A percentile compares a stretch with the other conserved stretches of the same genome.
Evolutionary conservation across 345 rosid species (phyloP).

Genomic region (Syzygium oleosum): DNA sequence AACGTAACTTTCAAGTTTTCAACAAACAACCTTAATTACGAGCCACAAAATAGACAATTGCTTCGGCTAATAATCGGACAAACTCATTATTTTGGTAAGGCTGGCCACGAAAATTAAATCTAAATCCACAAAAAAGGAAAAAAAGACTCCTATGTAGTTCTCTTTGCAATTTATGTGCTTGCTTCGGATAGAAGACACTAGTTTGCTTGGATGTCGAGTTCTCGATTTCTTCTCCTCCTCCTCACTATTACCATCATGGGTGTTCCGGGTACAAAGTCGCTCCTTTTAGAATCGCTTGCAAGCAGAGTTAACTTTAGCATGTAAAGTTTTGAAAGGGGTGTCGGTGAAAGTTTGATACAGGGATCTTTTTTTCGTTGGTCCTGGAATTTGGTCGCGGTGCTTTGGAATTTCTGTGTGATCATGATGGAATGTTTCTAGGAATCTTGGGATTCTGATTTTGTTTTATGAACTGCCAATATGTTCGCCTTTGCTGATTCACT

Average conservation of each 20-base stretch:
- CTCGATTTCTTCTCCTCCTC: slow-evolving; percentile 13
- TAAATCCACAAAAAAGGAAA: neutral
- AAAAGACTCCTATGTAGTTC: too few species aligned
- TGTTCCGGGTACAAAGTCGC: slow-evolving; percentile 43
- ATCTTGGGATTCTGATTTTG: neutral
- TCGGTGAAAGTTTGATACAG: neutral
- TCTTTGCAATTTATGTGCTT: neutral
- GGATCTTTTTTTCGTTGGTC: neutral
- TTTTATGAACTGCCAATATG: neutral
- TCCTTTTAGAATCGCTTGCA: neutral
- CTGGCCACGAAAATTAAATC: neutral
- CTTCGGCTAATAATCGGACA: neutral
- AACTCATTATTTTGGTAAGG: neutral
- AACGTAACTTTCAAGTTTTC: neutral
- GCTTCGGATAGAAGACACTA: neutral
- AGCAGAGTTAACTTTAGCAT: neutral
- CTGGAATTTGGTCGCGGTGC: neutral
- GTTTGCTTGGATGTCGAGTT: neutral
- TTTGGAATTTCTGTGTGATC: neutral
- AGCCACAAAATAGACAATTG: neutral
- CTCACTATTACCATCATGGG: slow-evolving; percentile 49
- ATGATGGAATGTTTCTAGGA: neutral
- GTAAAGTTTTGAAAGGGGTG: neutral
- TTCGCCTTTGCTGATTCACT: neutral
- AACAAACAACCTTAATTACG: neutral